A percentile compares a stretch with the other conserved stretches of the same genome.
Conservation (phyloP, 805 yeast genomes). For the Zygosaccharomyces bisporus region DNA sequence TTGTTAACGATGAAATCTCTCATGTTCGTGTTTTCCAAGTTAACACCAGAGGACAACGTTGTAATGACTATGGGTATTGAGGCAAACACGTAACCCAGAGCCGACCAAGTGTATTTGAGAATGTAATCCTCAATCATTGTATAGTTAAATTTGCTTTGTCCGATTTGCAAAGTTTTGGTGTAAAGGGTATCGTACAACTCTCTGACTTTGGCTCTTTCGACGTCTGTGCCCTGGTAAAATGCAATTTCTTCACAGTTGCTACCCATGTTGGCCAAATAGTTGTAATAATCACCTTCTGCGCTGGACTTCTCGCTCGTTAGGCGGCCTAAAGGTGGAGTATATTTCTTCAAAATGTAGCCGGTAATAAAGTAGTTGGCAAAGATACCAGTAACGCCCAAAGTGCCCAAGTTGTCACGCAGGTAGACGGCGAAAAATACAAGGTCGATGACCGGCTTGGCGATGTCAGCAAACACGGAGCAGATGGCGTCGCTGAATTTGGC, state of each 20-base stretch:
- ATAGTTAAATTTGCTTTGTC: constrained; percentile 60
- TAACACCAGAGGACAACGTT: constrained; percentile 34
- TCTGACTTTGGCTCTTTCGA: constrained; percentile 66
- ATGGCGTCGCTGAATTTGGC: constrained; percentile 75
- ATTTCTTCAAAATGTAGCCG: constrained; percentile 64
- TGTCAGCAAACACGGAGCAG: constrained; percentile 76
- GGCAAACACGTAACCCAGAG: constrained; percentile 87
- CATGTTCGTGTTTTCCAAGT: constrained; percentile 57
- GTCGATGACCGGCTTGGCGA: constrained; percentile 91
- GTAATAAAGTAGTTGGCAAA: constrained; percentile 76
- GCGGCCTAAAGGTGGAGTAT: constrained; percentile 83
- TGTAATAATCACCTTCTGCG: constrained; percentile 85
- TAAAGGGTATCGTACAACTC: constrained; percentile 56
- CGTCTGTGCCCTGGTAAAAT: constrained; percentile 80
- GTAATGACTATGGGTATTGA: constrained; percentile 82
- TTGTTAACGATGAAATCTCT: constrained; percentile 87
- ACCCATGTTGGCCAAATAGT: constrained; percentile 78
- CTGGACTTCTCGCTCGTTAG: constrained; percentile 68
- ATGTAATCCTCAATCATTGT: constrained; percentile 79
- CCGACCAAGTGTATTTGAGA: constrained; percentile 91
- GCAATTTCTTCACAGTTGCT: constrained; percentile 92
- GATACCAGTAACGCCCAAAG: constrained; percentile 79
- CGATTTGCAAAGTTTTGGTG: constrained; percentile 51
- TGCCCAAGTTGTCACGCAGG: constrained; percentile 79
- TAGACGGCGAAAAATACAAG: constrained; percentile 78